Evolutionary conservation across 2,329 filamentous ascomycete species (phyloP).

Genomic region (Cercospora citrullina): DNA sequence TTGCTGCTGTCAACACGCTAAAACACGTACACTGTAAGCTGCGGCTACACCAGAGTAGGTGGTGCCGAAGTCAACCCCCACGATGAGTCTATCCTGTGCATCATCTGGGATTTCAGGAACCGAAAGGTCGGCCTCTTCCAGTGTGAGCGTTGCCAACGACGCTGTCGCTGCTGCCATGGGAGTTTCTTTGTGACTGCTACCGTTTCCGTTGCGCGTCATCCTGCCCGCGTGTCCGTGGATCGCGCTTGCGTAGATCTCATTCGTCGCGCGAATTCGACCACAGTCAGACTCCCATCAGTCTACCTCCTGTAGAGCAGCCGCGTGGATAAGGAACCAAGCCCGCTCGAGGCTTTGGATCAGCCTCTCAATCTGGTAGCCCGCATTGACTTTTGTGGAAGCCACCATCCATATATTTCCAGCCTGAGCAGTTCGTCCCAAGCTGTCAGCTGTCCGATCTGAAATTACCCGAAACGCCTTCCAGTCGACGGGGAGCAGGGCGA

Average conservation of each 20-base stretch:
- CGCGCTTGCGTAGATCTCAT: conserved; percentile 2
- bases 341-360: conserved; percentile 10
- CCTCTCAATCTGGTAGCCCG: conserved; percentile 15
- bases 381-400: conserved; percentile 10
- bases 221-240: background rate
- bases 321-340: background rate
- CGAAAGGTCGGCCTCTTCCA: conserved; percentile 18
- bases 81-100: conserved; percentile 64
- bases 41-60: conserved; percentile 71
- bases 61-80: conserved; percentile 82
- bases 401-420: conserved; percentile 7
- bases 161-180: conserved; percentile 13
- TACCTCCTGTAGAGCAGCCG: background rate
- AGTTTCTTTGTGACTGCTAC: conserved; percentile 16
- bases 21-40: conserved; percentile 31
- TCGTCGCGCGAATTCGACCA: background rate
- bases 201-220: conserved; percentile 23
- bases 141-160: conserved; percentile 15
- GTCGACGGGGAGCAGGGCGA: background rate
- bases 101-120: conserved; percentile 10
- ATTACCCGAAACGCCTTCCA: background rate
- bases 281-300: background rate
- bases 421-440: background rate
- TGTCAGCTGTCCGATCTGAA: background rate
- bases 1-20: background rate